phyloP scores from a whole-genome alignment of 1,139 yeast species.

The Waltiozyma solani region DNA sequence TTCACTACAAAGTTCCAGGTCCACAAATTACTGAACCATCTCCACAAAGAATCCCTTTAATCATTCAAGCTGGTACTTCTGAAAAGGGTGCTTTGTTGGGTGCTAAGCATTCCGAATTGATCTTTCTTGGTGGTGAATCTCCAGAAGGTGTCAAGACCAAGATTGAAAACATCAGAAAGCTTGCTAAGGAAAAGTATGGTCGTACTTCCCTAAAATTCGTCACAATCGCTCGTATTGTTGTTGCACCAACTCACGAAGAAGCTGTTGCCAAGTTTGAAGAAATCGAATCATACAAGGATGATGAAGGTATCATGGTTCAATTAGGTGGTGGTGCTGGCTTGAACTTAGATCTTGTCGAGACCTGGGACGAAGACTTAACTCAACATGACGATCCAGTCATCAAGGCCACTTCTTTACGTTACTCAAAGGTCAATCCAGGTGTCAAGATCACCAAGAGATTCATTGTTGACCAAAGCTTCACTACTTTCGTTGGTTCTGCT shows the following conservation, averaged over 20 bases:
- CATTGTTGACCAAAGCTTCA: slow-evolving; percentile 3
- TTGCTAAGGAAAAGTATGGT: slow-evolving; percentile 25
- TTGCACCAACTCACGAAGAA: slow-evolving; percentile 29
- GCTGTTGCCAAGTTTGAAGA: slow-evolving; percentile 25
- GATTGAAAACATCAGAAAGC: slow-evolving; percentile 23
- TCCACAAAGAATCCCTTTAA: slow-evolving; percentile 34
- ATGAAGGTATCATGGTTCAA: slow-evolving; percentile 31
- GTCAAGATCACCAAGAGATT: slow-evolving; percentile 1
- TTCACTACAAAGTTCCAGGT: slow-evolving; percentile 34
- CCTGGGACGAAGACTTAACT: slow-evolving; percentile 23
- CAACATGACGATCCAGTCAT: slow-evolving; percentile 19
- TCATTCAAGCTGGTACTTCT: slow-evolving; percentile 40
- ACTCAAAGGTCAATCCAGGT: slow-evolving; percentile 4
- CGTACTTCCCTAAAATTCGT: slow-evolving; percentile 30
- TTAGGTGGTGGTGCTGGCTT: slow-evolving; percentile 25
- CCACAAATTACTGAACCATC: slow-evolving; percentile 35
- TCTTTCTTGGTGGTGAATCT: slow-evolving; percentile 26
- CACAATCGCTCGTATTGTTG: slow-evolving; percentile 23
- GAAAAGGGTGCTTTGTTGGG: slow-evolving; percentile 33
- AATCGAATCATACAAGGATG: slow-evolving; percentile 26
- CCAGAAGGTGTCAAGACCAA: slow-evolving; percentile 25
- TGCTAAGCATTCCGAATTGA: slow-evolving; percentile 36
- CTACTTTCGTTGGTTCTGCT: slow-evolving; percentile 26
- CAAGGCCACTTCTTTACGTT: slow-evolving; percentile 8
- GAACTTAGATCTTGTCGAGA: slow-evolving; percentile 23